Percentiles rank a stretch among this genome's conserved stretches.
Evolutionary conservation across 2,329 filamentous ascomycete species (phyloP).

Genomic region (Esteya vermicola): DNA sequence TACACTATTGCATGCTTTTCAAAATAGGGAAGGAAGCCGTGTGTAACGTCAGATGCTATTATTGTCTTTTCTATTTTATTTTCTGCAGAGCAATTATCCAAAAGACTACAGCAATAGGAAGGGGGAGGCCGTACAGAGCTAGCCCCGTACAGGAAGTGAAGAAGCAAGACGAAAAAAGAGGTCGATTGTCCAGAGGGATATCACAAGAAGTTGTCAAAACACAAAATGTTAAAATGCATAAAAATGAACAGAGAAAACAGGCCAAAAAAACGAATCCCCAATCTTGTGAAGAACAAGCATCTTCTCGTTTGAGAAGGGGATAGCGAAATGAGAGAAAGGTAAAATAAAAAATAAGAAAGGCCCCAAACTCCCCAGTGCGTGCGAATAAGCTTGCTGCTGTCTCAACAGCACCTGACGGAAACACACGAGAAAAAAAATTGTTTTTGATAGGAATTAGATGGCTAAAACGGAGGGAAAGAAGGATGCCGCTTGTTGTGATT

Average conservation of each 20-base stretch:
- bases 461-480: background rate
- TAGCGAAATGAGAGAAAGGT: too few species aligned
- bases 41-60: slow-evolving; percentile 11
- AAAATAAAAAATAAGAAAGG: background rate
- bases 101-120: background rate
- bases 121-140: slow-evolving; percentile 2
- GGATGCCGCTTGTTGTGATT: slow-evolving; percentile 5
- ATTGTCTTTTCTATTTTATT: slow-evolving; percentile 2
- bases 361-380: slow-evolving; percentile 2
- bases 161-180: background rate
- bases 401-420: slow-evolving; percentile 8
- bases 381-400: slow-evolving; percentile 1
- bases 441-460: background rate
- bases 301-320: too few species aligned
- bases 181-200: background rate
- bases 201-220: background rate
- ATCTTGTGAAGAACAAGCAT: too few species aligned
- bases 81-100: slow-evolving; percentile 2
- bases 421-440: slow-evolving; percentile 3
- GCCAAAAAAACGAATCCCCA: background rate
- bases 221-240: background rate
- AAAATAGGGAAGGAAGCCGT: background rate
- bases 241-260: background rate
- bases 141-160: slow-evolving; percentile 2
- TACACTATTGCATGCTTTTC: too few species aligned